These are phyloP conservation scores for Sutorius australiensis DNA, from an alignment of 768 basidiomycete species.

Conservation along the genomic window DNA sequence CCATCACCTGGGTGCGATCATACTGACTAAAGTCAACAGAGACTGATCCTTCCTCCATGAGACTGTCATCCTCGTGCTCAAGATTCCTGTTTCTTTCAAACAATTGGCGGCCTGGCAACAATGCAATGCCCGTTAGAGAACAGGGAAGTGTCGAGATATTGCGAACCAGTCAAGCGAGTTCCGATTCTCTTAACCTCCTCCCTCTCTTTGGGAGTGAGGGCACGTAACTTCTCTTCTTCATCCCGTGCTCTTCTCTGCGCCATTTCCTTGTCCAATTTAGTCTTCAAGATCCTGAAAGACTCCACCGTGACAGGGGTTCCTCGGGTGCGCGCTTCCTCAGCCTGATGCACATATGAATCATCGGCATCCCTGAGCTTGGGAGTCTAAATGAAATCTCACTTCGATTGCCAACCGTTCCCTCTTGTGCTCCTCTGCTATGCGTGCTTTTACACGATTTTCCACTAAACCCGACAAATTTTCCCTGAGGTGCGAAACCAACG, in stretches of 20 bases:
- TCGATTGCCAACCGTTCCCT: conserved; percentile 71
- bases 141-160: neutral
- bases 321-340: conserved; percentile 79
- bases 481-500: conserved; percentile 79
- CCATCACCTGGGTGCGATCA: conserved; percentile 56
- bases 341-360: conserved; percentile 43
- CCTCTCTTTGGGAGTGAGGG: conserved; percentile 70
- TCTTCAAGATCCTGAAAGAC: conserved; percentile 80
- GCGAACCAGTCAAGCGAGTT: conserved; percentile 66
- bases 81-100: conserved; percentile 82
- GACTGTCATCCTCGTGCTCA: conserved; percentile 65
- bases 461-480: conserved; percentile 71
- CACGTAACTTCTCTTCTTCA: conserved; percentile 76
- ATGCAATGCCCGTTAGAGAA: conserved; percentile 4
- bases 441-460: conserved; percentile 51
- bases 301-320: conserved; percentile 89
- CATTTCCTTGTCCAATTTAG: conserved; percentile 69
- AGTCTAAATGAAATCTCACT: conserved; percentile 39
- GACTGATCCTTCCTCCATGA: conserved; percentile 81
- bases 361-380: neutral
- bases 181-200: conserved; percentile 73
- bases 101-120: conserved; percentile 75
- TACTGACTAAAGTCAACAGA: conserved; percentile 91
- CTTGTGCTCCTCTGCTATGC: conserved; percentile 62
- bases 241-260: conserved; percentile 55